Evolutionary conservation across 2,329 filamentous ascomycete genomes (phyloP).

Genomic region (Aureobasidium sp.): DNA sequence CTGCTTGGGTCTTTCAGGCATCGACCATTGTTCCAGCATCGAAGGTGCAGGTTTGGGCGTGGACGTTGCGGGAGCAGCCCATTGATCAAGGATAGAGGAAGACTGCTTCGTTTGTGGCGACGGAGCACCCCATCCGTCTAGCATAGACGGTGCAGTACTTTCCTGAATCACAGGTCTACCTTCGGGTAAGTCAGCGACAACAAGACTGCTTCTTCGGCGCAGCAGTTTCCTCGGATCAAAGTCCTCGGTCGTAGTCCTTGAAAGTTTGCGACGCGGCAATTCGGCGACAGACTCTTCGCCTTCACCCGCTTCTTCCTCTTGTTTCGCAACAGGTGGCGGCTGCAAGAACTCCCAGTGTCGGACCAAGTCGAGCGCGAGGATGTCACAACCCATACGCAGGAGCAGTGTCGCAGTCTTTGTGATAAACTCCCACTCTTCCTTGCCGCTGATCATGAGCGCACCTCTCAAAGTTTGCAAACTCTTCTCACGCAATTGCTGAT

Average conservation of each 20-base stretch:
- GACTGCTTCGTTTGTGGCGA: conserved; percentile 22
- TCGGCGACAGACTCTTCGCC: conserved; percentile 25
- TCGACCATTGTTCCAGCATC: conserved; percentile 20
- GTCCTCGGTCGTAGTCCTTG: conserved; percentile 20
- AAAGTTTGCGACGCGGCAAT: conserved; percentile 5
- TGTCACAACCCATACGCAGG: conserved; percentile 56
- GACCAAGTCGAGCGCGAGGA: conserved; percentile 78
- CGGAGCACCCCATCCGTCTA: conserved; percentile 15
- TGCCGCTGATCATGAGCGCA: conserved; percentile 69
- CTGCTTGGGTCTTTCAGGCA: conserved; percentile 7
- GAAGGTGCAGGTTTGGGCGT: conserved; percentile 12
- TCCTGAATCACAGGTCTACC: conserved; percentile 22
- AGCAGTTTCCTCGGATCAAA: conserved; percentile 59
- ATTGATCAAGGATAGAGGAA: conserved; percentile 19
- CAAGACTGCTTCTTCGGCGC: conserved; percentile 63
- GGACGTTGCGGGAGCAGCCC: not conserved
- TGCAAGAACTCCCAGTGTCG: conserved; percentile 66
- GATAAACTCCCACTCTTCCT: conserved; percentile 81
- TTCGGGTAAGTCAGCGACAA: conserved; percentile 63
- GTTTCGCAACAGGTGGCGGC: not conserved
- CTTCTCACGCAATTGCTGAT: conserved; percentile 73
- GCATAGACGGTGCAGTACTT: conserved; percentile 26
- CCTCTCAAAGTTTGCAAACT: conserved; percentile 76
- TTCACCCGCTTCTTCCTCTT: conserved; percentile 6
- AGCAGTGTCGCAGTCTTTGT: conserved; percentile 59